Base-by-base conservation (phyloP, 768 basidiomycete species). In the Leucogyrophana mollusca region DNA sequence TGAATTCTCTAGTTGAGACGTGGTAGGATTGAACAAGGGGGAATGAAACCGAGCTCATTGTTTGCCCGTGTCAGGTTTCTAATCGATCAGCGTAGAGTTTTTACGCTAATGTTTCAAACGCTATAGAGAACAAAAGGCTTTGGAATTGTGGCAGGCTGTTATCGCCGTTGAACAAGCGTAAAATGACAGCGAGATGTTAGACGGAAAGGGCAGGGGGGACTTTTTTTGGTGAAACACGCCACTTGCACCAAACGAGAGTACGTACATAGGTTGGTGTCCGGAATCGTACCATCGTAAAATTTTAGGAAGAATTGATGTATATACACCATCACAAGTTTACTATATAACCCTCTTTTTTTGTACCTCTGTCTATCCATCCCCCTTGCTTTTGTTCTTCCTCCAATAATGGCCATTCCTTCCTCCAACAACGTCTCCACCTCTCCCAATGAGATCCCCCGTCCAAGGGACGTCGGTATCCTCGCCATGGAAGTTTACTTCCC, bases 401-500 rank as follows among this genome's bases (percentile, higher is more conserved):
- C 36, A 47, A 21, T 25, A 23, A 65, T 65, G 64, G 60, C 65
- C 9, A 62, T 59, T 27, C 21, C 62, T 13, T 49, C 57, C 7
- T 41, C 35, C 1, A 43, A 52, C 20, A 32, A 35, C 25, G 20
- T 44, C 33, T 34, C 9, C 30, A n/a, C 55, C 7, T 30, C 50
- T 25, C 45, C 59, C 22, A 46, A 48, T 16, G 50, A 53, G 38
- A 40, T 63, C 2, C 64, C 69, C 45, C 88, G 92, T 57, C 92
- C 94, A 49, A 82, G 87, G 73, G 89, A 96, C 69, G 94, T 96
- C 56, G 94, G 94, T 62, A 83, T 98, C 67, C 87, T 94, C 54
- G 93, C 78, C 40, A 82, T 94, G 68, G 94, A 98, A 62, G 80
- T 90, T 67, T 98, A 96, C 77, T 94, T 95, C 73, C 94, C 93